Base-by-base conservation (phyloP, 345 rosid species). In the Lepidium aucheri region DNA sequence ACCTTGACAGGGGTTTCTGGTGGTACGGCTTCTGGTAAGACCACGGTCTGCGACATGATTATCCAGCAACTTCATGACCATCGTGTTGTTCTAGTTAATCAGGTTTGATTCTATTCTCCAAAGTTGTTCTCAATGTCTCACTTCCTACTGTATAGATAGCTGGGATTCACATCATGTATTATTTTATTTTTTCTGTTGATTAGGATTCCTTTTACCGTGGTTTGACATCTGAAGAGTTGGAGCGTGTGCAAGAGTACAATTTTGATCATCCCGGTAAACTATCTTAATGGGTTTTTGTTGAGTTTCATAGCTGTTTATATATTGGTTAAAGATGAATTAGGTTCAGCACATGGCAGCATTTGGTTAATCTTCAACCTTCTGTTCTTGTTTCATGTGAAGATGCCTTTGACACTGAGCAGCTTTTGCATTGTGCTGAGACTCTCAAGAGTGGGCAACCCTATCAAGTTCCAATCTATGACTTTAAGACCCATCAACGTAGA, bases 201-300 rank as follows among this genome's bases (percentile, higher is more conserved):
- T 53, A 88, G 98, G 99, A 94, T 77, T 90, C 99, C 0, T 94
- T 94, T 76, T 94, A 94, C 61, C 96, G 96, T 34, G 97, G 99
- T 57, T 75, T 94, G 76, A 94, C 88, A 8, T 72, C 87, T 66
- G 88, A 85, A 60, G 99, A 94, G 71, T 66, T 77, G 30, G 68
- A 85, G 51, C 90, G 83, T 39, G 97, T 86, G 20, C 95, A 90
- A 9, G 99, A 94, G 81, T 94, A 94, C 71, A 94, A 94, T 82
- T 94, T 94, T 79, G 99, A 94, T 69, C 99, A 94, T 79, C 97
- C 99, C 2, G 99, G 97, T 93, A 80, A 4, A 20, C 8, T 26
- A 18, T 36, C 32, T 36, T 47, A 17, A 15, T 26, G 14, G 28
- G 2, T 8, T 36, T 7, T 15, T 8, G 14, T 63, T 26, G 6